phyloP scores from a whole-genome alignment of 768 basidiomycete species.

The Sporobolomyces roseus region DNA sequence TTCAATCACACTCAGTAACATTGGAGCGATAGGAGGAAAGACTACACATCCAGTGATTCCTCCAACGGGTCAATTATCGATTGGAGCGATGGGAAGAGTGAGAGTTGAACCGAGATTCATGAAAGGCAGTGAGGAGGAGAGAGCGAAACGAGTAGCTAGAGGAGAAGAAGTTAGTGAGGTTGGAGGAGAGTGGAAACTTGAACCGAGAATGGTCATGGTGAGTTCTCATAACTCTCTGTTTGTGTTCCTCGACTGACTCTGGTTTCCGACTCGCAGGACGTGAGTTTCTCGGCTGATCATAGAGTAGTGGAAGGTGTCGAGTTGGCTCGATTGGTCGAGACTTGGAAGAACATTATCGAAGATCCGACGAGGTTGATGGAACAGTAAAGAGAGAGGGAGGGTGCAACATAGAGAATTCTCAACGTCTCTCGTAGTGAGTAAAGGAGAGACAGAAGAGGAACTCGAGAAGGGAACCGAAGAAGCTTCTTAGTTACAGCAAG shows the following conservation, averaged over 20 bases:
- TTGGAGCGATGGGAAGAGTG: slow-evolving; percentile 73
- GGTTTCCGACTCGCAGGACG: slow-evolving; percentile 46
- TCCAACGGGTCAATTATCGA: slow-evolving; percentile 77
- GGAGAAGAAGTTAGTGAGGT: slow-evolving; percentile 5
- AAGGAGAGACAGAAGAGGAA: too few species aligned
- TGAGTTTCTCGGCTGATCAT: slow-evolving; percentile 85
- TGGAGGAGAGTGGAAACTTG: slow-evolving; percentile 63
- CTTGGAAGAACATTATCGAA: slow-evolving; percentile 77
- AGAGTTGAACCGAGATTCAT: slow-evolving; percentile 47
- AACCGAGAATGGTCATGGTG: slow-evolving; percentile 49
- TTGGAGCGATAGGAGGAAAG: slow-evolving; percentile 71
- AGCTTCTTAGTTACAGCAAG: not conserved
- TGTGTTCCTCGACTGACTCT: not conserved
- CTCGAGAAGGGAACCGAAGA: too few species aligned
- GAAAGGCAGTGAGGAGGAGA: not conserved
- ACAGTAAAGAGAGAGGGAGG: not conserved
- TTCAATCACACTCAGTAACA: slow-evolving; percentile 74
- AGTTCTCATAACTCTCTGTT: not conserved
- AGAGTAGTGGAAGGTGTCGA: slow-evolving; percentile 84
- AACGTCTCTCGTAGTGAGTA: too few species aligned
- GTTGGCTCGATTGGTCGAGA: slow-evolving; percentile 66
- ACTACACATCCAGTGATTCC: slow-evolving; percentile 71
- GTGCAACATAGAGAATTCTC: too few species aligned
- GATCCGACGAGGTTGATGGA: slow-evolving; percentile 51
- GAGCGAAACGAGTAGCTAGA: slow-evolving; percentile 50